Conservation (phyloP, 495 filamentous ascomycete species). For the Aspergillus incahuasiensis region DNA sequence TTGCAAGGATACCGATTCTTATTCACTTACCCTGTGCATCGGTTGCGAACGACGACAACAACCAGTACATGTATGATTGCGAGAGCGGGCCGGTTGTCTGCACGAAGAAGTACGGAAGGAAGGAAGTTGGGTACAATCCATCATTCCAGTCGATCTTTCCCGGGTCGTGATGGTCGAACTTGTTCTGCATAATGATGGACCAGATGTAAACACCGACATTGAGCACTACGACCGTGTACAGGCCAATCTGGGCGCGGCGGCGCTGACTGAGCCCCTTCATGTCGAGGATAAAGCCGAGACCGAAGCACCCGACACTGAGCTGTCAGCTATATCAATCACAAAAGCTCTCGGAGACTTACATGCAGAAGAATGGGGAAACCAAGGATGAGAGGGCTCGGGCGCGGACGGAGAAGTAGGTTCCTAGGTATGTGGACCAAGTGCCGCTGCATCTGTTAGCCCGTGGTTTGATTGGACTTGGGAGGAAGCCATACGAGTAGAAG, state of each 20-base stretch:
- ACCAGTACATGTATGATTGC: slow-evolving; percentile 33
- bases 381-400: slow-evolving; percentile 29
- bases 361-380: slow-evolving; percentile 31
- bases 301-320: slow-evolving; percentile 27
- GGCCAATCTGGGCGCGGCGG: slow-evolving; percentile 27
- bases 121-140: slow-evolving; percentile 21
- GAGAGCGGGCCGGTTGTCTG: slow-evolving; percentile 29
- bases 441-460: slow-evolving; percentile 13
- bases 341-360: slow-evolving; percentile 14
- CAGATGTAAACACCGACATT: slow-evolving; percentile 29
- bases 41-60: slow-evolving; percentile 27
- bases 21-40: slow-evolving; percentile 24
- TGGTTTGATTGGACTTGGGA: slow-evolving; percentile 2
- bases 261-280: slow-evolving; percentile 28
- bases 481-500: slow-evolving; percentile 23
- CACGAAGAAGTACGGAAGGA: slow-evolving; percentile 31
- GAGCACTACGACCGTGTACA: slow-evolving; percentile 25
- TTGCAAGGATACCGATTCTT: neutral
- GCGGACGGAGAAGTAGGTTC: slow-evolving; percentile 28
- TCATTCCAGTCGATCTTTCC: slow-evolving; percentile 27
- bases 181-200: slow-evolving; percentile 28
- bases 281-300: slow-evolving; percentile 30
- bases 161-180: slow-evolving; percentile 23
- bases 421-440: slow-evolving; percentile 26
- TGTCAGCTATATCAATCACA: neutral